A percentile compares a stretch with the other conserved stretches of the same genome.
These are phyloP conservation scores for Peronosclerospora sorghi DNA, from an alignment of 352 stramenopile genomes.

Conservation along the genomic window DNA sequence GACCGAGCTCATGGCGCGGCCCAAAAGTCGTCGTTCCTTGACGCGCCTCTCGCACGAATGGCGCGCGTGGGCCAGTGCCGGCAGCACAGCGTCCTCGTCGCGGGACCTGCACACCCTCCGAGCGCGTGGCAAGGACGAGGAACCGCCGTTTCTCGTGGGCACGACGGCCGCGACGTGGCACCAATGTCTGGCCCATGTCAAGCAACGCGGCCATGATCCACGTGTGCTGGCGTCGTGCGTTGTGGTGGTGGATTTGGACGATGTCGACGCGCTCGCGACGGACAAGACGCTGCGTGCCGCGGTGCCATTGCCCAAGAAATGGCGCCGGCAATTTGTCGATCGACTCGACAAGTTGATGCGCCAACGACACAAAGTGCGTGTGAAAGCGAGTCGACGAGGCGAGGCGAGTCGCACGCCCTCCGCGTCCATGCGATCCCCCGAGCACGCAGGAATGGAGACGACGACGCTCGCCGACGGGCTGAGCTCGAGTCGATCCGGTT, in stretches of 20 bases:
- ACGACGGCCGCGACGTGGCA: conserved; percentile 62
- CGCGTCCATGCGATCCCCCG: conserved; percentile 29
- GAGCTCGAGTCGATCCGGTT: conserved; percentile 33
- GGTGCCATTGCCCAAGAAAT: conserved; percentile 56
- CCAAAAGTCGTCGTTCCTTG: conserved; percentile 48
- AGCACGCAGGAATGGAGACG: too few species aligned
- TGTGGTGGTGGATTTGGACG: conserved; percentile 60
- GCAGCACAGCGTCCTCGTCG: conserved; percentile 17
- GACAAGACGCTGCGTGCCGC: conserved; percentile 52
- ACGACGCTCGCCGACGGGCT: too few species aligned
- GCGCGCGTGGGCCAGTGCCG: conserved; percentile 39
- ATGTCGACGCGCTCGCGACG: conserved; percentile 31
- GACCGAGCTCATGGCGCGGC: conserved; percentile 34
- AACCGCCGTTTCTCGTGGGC: conserved; percentile 57
- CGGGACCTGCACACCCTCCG: too few species aligned
- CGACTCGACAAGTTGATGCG: conserved; percentile 58
- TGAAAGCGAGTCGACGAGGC: conserved; percentile 31
- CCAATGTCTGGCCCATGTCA: conserved; percentile 36
- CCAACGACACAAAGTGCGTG: conserved; percentile 45
- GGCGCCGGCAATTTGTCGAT: conserved; percentile 65
- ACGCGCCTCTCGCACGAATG: conserved; percentile 48
- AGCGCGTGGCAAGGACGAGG: too few species aligned
- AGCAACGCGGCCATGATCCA: conserved; percentile 35
- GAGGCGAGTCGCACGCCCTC: conserved; percentile 17
- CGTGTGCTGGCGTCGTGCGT: conserved; percentile 43